Evolutionary conservation across 352 stramenopile species (phyloP).

Genomic region (Phytopythium mirpurense): DNA sequence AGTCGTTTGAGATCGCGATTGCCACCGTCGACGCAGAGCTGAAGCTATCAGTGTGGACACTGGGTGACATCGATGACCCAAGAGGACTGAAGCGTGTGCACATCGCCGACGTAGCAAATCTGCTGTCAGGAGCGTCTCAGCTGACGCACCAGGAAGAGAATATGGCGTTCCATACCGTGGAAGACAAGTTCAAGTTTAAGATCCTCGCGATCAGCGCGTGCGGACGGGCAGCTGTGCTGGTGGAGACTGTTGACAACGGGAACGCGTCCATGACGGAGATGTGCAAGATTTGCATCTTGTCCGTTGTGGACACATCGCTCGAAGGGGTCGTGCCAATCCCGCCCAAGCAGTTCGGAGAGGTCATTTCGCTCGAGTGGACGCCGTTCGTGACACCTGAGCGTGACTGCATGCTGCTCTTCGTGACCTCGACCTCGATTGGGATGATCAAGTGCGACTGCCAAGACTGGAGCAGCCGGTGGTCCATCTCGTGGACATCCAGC

Average conservation of each 20-base stretch:
- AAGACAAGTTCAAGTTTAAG: slow-evolving; percentile 41
- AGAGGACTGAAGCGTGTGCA: slow-evolving; percentile 33
- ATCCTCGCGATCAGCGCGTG: slow-evolving; percentile 48
- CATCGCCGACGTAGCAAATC: slow-evolving; percentile 25
- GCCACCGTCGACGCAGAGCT: slow-evolving; percentile 34
- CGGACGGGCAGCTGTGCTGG: slow-evolving; percentile 49
- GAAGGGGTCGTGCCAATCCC: slow-evolving; percentile 51
- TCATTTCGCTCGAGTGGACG: slow-evolving; percentile 67
- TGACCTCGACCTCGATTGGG: slow-evolving; percentile 59
- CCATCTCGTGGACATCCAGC: slow-evolving; percentile 53
- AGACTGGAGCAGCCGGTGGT: slow-evolving; percentile 38
- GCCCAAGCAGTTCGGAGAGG: slow-evolving; percentile 50
- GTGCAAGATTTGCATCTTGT: slow-evolving; percentile 45
- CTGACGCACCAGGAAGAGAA: slow-evolving; percentile 16
- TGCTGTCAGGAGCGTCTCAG: slow-evolving; percentile 19
- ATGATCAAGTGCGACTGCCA: slow-evolving; percentile 51
- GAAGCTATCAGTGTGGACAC: slow-evolving; percentile 46
- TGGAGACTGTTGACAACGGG: slow-evolving; percentile 20
- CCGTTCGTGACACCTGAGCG: slow-evolving; percentile 40
- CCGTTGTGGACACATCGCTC: slow-evolving; percentile 37
- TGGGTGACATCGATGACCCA: slow-evolving; percentile 52
- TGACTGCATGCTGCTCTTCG: slow-evolving; percentile 54
- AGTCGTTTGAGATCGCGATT: slow-evolving; percentile 43
- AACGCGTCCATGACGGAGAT: slow-evolving; percentile 9
- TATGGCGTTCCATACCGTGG: slow-evolving; percentile 33